A percentile compares a stretch with the other conserved stretches of the same genome.
These are phyloP conservation scores for Syncephalastrum monosporum DNA, from an alignment of 371 early-diverging fungal species.

Conservation along the genomic window DNA sequence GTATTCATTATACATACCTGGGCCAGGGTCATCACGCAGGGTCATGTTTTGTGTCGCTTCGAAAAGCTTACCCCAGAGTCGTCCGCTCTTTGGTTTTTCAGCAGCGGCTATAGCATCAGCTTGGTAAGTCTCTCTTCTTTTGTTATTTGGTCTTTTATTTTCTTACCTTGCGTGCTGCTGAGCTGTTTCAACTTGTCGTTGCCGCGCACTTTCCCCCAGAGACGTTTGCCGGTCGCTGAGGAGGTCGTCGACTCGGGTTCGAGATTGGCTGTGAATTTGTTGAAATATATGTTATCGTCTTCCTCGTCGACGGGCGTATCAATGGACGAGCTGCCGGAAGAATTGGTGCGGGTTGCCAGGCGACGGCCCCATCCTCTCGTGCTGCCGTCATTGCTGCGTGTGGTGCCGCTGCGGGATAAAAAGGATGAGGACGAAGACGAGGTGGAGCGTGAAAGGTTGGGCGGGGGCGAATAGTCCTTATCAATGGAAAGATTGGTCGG, in stretches of 20 bases:
- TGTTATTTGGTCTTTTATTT: no score
- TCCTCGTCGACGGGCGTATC: slow-evolving; percentile 16
- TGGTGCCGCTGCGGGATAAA: slow-evolving; percentile 10
- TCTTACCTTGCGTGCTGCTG: slow-evolving; percentile 2
- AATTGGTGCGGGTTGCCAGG: slow-evolving; percentile 12
- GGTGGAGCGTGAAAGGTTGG: no score
- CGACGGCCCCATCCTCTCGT: slow-evolving; percentile 15
- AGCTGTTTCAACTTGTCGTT: slow-evolving; percentile 53
- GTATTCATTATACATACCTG: slow-evolving; percentile 8
- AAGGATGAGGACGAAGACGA: slow-evolving; percentile 10
- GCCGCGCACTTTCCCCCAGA: slow-evolving; percentile 50
- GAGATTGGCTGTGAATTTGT: slow-evolving; percentile 42
- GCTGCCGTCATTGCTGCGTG: slow-evolving; percentile 9
- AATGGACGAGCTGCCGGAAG: background rate
- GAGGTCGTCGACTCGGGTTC: slow-evolving; percentile 17
- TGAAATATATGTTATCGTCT: slow-evolving; percentile 43
- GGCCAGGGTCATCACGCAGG: slow-evolving; percentile 26
- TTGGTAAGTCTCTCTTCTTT: no score
- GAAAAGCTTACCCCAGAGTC: slow-evolving; percentile 56
- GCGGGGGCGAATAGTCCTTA: no score
- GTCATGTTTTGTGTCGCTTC: slow-evolving; percentile 61
- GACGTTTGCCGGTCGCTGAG: slow-evolving; percentile 25
- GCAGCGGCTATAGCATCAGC: slow-evolving; percentile 13
- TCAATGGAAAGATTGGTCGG: slow-evolving; percentile 18
- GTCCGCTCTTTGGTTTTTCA: slow-evolving; percentile 34